A percentile compares a stretch with the other conserved stretches of the same genome.
Evolutionary conservation across 352 stramenopile species (phyloP).

Genomic region (Pythium myriotylum): DNA sequence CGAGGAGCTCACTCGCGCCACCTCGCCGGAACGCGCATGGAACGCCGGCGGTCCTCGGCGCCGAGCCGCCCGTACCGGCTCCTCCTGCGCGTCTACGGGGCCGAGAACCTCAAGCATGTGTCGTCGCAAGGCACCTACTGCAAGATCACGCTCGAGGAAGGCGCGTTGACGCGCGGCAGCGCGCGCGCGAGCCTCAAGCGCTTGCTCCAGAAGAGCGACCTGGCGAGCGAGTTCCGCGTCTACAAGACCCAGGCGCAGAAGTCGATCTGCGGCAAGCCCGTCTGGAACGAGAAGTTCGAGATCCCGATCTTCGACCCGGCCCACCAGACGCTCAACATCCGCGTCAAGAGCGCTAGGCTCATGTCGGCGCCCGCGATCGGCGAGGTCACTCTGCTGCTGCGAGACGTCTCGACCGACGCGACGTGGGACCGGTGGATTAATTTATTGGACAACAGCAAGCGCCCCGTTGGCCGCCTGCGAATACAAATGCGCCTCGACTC

Average conservation of each 20-base stretch:
- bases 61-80: slow-evolving; percentile 35
- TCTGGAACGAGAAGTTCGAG: slow-evolving; percentile 86
- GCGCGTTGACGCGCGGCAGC: slow-evolving; percentile 45
- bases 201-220: slow-evolving; percentile 25
- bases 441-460: slow-evolving; percentile 49
- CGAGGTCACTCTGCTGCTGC: slow-evolving; percentile 48
- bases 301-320: slow-evolving; percentile 49
- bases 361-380: slow-evolving; percentile 66
- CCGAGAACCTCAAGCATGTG: slow-evolving; percentile 60
- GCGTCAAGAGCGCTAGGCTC: slow-evolving; percentile 70
- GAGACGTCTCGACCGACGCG: slow-evolving; percentile 42
- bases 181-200: slow-evolving; percentile 41
- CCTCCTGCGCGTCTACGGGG: slow-evolving; percentile 66
- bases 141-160: slow-evolving; percentile 64
- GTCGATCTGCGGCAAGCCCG: slow-evolving; percentile 40
- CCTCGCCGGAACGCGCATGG: slow-evolving; percentile 5
- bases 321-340: slow-evolving; percentile 64
- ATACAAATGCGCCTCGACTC: slow-evolving; percentile 62
- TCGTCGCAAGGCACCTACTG: slow-evolving; percentile 76
- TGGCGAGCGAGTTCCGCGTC: slow-evolving; percentile 32
- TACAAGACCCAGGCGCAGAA: slow-evolving; percentile 76
- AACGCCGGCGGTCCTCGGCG: slow-evolving; percentile 19
- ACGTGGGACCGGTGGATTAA: slow-evolving; percentile 67
- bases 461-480: slow-evolving; percentile 57
- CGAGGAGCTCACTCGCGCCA: not conserved